phyloP scores from a whole-genome alignment of 2,329 filamentous ascomycete genomes.

The Xylaria sp. region DNA sequence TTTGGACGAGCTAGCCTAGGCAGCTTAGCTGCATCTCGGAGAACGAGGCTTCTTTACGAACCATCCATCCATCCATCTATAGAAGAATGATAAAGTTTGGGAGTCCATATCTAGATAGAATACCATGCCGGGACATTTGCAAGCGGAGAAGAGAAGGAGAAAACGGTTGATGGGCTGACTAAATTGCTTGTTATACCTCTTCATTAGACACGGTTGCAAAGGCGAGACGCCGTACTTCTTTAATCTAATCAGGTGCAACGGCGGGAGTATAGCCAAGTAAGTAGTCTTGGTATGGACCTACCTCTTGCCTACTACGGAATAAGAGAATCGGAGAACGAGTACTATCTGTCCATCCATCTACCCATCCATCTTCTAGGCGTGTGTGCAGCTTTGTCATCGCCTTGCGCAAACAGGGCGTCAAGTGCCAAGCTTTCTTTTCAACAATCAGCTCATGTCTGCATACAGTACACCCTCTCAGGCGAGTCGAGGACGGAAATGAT shows the following conservation, averaged over 20 bases:
- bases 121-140: neutral
- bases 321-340: neutral
- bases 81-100: too few relatives aligned
- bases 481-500: neutral
- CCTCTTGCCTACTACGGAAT: neutral
- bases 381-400: neutral
- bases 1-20: neutral
- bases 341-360: neutral
- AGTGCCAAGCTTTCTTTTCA: too few relatives aligned
- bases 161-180: neutral
- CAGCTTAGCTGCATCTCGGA: constrained; percentile 2
- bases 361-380: too few relatives aligned
- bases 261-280: neutral
- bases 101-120: neutral
- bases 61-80: neutral
- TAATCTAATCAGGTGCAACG: neutral
- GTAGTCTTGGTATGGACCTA: neutral
- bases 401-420: neutral
- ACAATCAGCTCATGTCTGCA: neutral
- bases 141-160: neutral
- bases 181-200: neutral
- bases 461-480: neutral
- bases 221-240: constrained; percentile 7
- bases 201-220: neutral
- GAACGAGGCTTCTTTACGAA: neutral